phyloP scores from a whole-genome alignment of 345 rosid species.

The Arabidopsis thaliana region DNA sequence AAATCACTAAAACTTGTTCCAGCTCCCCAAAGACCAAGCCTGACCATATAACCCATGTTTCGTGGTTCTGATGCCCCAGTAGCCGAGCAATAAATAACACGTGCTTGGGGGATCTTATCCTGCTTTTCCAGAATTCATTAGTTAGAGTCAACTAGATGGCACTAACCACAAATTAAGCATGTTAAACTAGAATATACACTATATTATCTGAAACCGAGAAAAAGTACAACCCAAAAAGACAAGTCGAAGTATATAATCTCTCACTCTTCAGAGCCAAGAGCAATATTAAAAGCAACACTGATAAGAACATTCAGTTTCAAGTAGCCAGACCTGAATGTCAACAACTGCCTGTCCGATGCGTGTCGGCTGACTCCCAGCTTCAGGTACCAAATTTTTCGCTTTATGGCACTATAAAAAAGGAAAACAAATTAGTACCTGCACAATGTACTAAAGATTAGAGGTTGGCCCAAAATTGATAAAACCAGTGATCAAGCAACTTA shows the following conservation, averaged over 20 bases:
- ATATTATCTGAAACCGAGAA: conserved; percentile 33
- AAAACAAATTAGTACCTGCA: conserved; percentile 39
- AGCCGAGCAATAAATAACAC: conserved; percentile 97
- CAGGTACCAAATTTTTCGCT: conserved; percentile 98
- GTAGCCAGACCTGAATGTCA: conserved; percentile 85
- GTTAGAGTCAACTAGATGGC: conserved; percentile 35
- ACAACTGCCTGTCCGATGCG: conserved; percentile 98
- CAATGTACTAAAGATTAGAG: conserved; percentile 33
- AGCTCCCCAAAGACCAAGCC: conserved; percentile 99
- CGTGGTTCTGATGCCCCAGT: conserved; percentile 99
- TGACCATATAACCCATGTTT: conserved; percentile 98
- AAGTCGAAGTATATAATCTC: conserved; percentile 16
- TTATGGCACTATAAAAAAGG: conserved; percentile 86
- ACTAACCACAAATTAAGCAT: conserved; percentile 12
- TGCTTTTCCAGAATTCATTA: conserved; percentile 52
- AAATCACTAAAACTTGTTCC: conserved; percentile 87
- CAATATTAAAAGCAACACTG: conserved; percentile 8
- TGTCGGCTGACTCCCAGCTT: conserved; percentile 99
- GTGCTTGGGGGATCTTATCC: conserved; percentile 96
- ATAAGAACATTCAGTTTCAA: conserved; percentile 38
- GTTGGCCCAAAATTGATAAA: conserved; percentile 6
- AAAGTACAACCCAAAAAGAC: conserved; percentile 22
- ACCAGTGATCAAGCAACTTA: conserved; percentile 29
- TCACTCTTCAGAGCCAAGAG: conserved; percentile 9
- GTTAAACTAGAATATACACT: background rate